Base-by-base conservation (phyloP, 2,329 filamentous ascomycete genomes). In the Calonectria leucothoes region DNA sequence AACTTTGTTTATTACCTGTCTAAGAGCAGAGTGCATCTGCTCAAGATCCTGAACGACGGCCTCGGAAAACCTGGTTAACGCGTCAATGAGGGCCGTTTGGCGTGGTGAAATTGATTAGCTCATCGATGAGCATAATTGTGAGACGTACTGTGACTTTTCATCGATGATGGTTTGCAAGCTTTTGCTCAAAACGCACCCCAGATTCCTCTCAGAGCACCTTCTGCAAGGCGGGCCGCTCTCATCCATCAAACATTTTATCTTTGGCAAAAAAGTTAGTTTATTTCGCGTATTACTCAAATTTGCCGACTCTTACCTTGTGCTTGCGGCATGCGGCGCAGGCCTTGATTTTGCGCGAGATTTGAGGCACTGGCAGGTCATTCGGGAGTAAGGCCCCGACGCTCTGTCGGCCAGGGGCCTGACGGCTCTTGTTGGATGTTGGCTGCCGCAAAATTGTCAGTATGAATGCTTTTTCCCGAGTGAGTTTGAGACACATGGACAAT, bases 211-310 rank as follows among this genome's bases (percentile, higher is more conserved):
- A 23, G 80, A 73, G 57, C 85, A 86, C 69, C 85, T 78, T 6
- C 82, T 80, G 73, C 85, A 86, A 4, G 84, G 84, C 3, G 85
- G 84, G 0, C 84, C 84, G 31, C 78, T 81, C 42, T 84, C 83
- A 59, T 85, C 84, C 84, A 86, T 86, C 55, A 85, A 74, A 55
- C 85, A 86, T 75, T 85, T 85, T 68, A 86, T 86, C 84, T 86
- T 31, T n/a, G 1, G 11, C 14, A 27, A 57, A 0, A 11, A 11
- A 11, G 48, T 63, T 27, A 69, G 35, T 23, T n/a, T 69, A 20
- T 29, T 12, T 25, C 29, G n/a, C 20, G 10, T 31, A 27, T 14
- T 23, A 14, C 1, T n/a, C 33, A 7, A 14, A 15, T 31, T 20
- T 14, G 7, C 63, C 17, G 17, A 4, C n/a, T 59, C 73, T 71